Evolutionary conservation across 202 grass and related monocot species (phyloP).

Genomic region (Sporobolus alterniflorus): DNA sequence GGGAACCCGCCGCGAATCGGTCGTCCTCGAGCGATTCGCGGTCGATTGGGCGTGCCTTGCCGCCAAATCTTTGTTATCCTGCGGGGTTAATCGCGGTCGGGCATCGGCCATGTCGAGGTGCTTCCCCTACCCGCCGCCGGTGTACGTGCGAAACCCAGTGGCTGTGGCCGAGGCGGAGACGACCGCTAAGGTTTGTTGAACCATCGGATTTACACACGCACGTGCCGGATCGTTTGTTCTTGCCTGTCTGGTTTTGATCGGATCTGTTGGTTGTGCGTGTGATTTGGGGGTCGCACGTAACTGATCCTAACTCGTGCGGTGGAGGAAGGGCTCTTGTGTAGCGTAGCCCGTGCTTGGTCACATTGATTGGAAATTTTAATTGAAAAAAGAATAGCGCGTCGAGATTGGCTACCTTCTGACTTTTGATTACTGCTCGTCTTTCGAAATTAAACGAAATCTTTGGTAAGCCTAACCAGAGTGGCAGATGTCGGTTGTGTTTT

Average conservation of each 20-base stretch:
- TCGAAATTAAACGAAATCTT: not conserved
- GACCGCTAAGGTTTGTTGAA: conserved; percentile 91
- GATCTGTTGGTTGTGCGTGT: conserved; percentile 57
- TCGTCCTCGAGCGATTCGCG: conserved; percentile 17
- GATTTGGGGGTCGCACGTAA: conserved; percentile 40
- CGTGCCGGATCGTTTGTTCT: conserved; percentile 51
- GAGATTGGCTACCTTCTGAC: not conserved
- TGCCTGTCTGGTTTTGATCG: conserved; percentile 45
- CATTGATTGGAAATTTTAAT: not conserved
- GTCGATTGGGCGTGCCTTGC: conserved; percentile 13
- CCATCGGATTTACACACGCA: conserved; percentile 71
- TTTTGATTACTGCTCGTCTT: too few species aligned
- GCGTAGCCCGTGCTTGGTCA: not conserved
- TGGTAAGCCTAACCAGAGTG: not conserved
- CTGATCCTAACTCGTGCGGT: conserved; percentile 9
- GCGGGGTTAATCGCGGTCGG: conserved; percentile 31
- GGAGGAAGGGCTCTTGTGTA: not conserved
- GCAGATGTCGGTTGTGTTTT: too few species aligned
- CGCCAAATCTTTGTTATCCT: not conserved
- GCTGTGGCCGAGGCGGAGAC: conserved; percentile 63
- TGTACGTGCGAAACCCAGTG: conserved; percentile 67
- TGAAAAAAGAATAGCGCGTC: too few species aligned
- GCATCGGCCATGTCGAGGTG: conserved; percentile 81
- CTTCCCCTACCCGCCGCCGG: conserved; percentile 82
- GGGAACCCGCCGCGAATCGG: conserved; percentile 25